Evolutionary conservation across 306 rosid genomes (phyloP).

Genomic region (peach (Prunus persica)): Prunus_persica_NCBIv2 NC_034009.1:5295501-5296000

Average conservation of each 20-base stretch:
- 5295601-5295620: constrained; percentile 51
- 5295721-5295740: background rate
- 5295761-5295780: constrained; percentile 38
- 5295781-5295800: constrained; percentile 55
- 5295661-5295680: background rate
- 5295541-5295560: constrained; percentile 43
- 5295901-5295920: constrained; percentile 8
- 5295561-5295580: constrained; percentile 50
- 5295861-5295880: background rate
- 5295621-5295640: constrained; percentile 46
- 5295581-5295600: constrained; percentile 61
- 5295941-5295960: background rate
- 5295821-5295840: constrained; percentile 46
- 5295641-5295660: constrained; percentile 57
- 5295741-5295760: constrained; percentile 43
- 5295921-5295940: background rate
- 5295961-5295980: background rate
- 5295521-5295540: constrained; percentile 34
- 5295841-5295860: constrained; percentile 57
- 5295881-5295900: background rate
- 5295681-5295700: background rate
- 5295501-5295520: constrained; percentile 43
- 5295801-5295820: constrained; percentile 41
- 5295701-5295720: background rate
- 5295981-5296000: constrained; percentile 6